phyloP scores from a whole-genome alignment of 352 stramenopile species.

The Phytophthora chlamydospora region DNA sequence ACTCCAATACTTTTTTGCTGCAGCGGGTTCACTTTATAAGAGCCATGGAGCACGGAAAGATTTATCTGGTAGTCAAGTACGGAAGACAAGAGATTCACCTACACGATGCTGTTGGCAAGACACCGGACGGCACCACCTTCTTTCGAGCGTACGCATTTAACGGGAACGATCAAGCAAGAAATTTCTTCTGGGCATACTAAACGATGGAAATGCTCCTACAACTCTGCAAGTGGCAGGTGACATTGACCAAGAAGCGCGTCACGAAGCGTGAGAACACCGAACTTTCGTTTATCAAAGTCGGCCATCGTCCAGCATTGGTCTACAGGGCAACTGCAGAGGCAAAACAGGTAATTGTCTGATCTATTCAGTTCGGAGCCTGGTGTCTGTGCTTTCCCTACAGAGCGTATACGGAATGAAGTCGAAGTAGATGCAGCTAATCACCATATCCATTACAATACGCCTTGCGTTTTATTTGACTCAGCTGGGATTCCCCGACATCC shows the following conservation, averaged over 20 bases:
- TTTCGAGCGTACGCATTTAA: constrained; percentile 12
- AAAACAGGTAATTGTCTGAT: constrained; percentile 4
- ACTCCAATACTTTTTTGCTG: too few species aligned
- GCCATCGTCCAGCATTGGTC: neutral
- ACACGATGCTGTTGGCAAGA: constrained; percentile 5
- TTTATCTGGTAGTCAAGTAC: neutral
- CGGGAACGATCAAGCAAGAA: constrained; percentile 13
- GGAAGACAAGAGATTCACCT: neutral
- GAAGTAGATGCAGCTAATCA: too few species aligned
- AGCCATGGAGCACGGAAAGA: constrained; percentile 5
- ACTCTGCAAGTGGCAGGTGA: constrained; percentile 5
- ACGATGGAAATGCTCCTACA: neutral
- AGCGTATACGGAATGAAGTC: too few species aligned
- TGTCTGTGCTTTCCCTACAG: too few species aligned
- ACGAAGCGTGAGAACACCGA: constrained; percentile 6
- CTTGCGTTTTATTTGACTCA: too few species aligned
- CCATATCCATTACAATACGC: too few species aligned
- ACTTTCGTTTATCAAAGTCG: constrained; percentile 1
- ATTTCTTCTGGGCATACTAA: neutral
- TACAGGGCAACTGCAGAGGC: constrained; percentile 1
- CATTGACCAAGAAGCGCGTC: neutral
- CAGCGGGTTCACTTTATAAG: too few species aligned
- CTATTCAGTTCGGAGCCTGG: too few species aligned
- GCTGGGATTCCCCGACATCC: too few species aligned
- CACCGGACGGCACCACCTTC: neutral